phyloP scores from a whole-genome alignment of 345 rosid genomes.

The Gossypium arboreum region DNA sequence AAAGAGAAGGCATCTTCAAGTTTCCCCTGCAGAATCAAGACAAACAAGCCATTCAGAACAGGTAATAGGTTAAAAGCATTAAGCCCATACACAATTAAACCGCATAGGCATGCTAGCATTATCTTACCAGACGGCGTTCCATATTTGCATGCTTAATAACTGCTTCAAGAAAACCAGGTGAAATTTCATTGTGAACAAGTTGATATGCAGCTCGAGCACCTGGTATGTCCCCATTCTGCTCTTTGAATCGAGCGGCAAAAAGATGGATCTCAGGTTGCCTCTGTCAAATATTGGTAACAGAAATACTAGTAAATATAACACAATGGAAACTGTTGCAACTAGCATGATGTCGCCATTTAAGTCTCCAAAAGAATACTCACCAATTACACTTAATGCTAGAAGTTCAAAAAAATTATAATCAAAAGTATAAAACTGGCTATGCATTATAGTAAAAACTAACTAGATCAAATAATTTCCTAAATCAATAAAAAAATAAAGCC shows the following conservation, averaged over 20 bases:
- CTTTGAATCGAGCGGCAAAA: constrained; percentile 83
- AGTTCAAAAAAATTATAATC: not conserved
- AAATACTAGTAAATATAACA: constrained; percentile 6
- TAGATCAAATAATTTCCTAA: not conserved
- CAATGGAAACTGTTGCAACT: not conserved
- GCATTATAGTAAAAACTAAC: not conserved
- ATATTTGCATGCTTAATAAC: constrained; percentile 91
- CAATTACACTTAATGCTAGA: not conserved
- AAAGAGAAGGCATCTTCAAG: constrained; percentile 68
- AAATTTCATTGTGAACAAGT: constrained; percentile 73
- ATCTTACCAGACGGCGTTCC: constrained; percentile 80
- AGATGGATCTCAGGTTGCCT: constrained; percentile 92
- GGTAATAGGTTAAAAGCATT: not conserved
- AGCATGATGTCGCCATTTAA: not conserved
- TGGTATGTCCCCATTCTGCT: constrained; percentile 70
- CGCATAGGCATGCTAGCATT: constrained; percentile 17
- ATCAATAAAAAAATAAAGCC: not conserved
- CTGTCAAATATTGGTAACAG: constrained; percentile 38
- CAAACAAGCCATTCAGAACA: constrained; percentile 20
- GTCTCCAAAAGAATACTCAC: not conserved
- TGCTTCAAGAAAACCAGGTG: constrained; percentile 97
- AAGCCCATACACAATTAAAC: not conserved
- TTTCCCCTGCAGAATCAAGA: constrained; percentile 58
- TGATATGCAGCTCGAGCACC: constrained; percentile 93
- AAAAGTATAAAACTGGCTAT: not conserved